Evolutionary conservation across 2,329 filamentous ascomycete species (phyloP).

Genomic region (Colletotrichum neosansevieriae): DNA sequence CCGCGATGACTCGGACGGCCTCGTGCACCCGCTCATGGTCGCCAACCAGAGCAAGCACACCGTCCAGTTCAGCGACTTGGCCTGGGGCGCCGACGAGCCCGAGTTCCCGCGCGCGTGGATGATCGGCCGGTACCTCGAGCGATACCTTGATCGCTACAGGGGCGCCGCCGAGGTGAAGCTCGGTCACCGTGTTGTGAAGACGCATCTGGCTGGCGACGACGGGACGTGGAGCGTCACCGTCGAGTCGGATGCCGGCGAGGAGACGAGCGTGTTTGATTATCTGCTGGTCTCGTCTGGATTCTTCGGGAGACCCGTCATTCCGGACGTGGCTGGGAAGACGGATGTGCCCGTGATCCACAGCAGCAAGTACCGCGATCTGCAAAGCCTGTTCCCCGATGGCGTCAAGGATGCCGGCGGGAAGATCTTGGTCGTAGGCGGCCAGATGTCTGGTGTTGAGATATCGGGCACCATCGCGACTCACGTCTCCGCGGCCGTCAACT

Average conservation of each 20-base stretch:
- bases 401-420: slow-evolving; percentile 60
- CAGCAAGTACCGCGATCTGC: slow-evolving; percentile 71
- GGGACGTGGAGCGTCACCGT: slow-evolving; percentile 57
- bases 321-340: slow-evolving; percentile 53
- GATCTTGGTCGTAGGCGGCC: slow-evolving; percentile 81
- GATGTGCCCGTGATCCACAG: slow-evolving; percentile 73
- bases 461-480: slow-evolving; percentile 79
- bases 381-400: slow-evolving; percentile 56
- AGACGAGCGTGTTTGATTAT: slow-evolving; percentile 73
- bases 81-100: slow-evolving; percentile 72
- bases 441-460: slow-evolving; percentile 86
- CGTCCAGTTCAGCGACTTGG: slow-evolving; percentile 77
- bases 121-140: slow-evolving; percentile 78
- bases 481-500: slow-evolving; percentile 72
- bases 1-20: slow-evolving; percentile 60
- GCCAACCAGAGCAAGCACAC: slow-evolving; percentile 84
- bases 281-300: slow-evolving; percentile 81
- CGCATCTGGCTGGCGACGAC: slow-evolving; percentile 49
- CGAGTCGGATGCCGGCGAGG: slow-evolving; percentile 50
- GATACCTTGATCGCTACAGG: slow-evolving; percentile 70
- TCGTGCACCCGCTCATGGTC: slow-evolving; percentile 75
- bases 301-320: slow-evolving; percentile 73
- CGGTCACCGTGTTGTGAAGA: slow-evolving; percentile 59
- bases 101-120: slow-evolving; percentile 83
- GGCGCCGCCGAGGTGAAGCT: slow-evolving; percentile 59